Evolutionary conservation across 176 grass and related monocot species (phyloP).

Genomic region (Eleusine coracana): DNA sequence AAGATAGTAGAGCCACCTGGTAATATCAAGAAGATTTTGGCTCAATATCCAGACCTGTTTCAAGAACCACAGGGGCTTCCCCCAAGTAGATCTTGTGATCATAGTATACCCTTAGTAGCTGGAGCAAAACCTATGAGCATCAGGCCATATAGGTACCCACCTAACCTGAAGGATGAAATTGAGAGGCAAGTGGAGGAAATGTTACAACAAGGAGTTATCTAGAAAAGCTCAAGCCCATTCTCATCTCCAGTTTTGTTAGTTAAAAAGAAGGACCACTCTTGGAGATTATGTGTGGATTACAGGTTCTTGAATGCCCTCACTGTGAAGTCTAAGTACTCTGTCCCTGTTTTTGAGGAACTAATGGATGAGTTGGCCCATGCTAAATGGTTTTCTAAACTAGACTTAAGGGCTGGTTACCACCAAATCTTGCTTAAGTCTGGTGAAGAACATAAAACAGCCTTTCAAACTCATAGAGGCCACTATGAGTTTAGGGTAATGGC

Average conservation of each 20-base stretch:
- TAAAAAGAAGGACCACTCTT: background rate
- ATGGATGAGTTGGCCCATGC: no score
- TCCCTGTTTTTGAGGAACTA: no score
- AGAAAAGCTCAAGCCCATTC: background rate
- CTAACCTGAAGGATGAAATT: background rate
- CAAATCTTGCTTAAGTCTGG: no score
- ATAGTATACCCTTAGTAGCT: background rate
- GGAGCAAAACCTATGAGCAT: background rate
- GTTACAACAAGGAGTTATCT: background rate
- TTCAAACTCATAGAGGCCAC: no score
- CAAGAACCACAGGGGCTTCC: background rate
- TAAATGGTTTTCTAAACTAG: no score
- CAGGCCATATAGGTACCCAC: background rate
- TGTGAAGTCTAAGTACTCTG: no score
- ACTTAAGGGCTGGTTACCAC: no score
- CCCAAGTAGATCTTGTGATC: background rate
- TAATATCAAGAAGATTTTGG: fast-evolving
- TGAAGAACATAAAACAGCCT: no score
- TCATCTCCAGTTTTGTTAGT: background rate
- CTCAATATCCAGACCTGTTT: background rate
- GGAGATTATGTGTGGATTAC: no score
- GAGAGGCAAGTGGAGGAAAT: background rate
- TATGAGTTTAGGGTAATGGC: no score
- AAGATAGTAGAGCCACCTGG: background rate
- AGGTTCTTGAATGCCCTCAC: no score